phyloP scores from a whole-genome alignment of 2,329 filamentous ascomycete genomes.

The Ophiostoma sp. region DNA sequence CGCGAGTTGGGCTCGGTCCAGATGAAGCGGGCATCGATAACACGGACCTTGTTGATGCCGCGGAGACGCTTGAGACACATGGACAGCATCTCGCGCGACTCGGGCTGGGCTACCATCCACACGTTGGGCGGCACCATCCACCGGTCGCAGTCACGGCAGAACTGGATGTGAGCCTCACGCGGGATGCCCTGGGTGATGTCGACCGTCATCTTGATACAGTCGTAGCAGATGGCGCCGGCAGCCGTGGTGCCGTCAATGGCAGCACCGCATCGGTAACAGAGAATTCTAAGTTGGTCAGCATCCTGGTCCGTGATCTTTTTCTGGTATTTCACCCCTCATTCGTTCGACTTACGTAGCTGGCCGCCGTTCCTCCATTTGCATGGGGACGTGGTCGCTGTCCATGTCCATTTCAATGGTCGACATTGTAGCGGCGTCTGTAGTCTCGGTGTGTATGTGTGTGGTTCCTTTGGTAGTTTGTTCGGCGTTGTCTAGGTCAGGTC shows the following conservation, averaged over 20 bases:
- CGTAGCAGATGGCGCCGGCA: conserved; percentile 84
- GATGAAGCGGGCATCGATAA: conserved; percentile 93
- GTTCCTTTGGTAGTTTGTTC: background rate
- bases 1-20: conserved; percentile 98
- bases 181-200: conserved; percentile 90
- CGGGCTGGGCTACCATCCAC: conserved; percentile 78
- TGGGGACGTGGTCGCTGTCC: conserved; percentile 29
- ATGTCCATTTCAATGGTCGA: conserved; percentile 33
- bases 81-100: conserved; percentile 88
- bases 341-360: conserved; percentile 32
- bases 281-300: conserved; percentile 54
- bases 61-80: conserved; percentile 84
- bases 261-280: conserved; percentile 96
- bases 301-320: background rate
- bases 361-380: conserved; percentile 29
- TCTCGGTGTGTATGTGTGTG: background rate
- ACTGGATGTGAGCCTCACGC: conserved; percentile 82
- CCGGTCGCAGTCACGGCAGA: conserved; percentile 89
- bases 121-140: conserved; percentile 82
- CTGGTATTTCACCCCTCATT: background rate
- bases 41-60: conserved; percentile 81
- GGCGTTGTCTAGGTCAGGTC: background rate
- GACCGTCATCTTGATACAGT: conserved; percentile 90
- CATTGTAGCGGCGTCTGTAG: conserved; percentile 18
- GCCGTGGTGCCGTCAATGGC: conserved; percentile 87